These are phyloP conservation scores for Phaeosphaeriaceae sp. DNA, from an alignment of 2,329 filamentous ascomycete genomes.

Conservation along the genomic window DNA sequence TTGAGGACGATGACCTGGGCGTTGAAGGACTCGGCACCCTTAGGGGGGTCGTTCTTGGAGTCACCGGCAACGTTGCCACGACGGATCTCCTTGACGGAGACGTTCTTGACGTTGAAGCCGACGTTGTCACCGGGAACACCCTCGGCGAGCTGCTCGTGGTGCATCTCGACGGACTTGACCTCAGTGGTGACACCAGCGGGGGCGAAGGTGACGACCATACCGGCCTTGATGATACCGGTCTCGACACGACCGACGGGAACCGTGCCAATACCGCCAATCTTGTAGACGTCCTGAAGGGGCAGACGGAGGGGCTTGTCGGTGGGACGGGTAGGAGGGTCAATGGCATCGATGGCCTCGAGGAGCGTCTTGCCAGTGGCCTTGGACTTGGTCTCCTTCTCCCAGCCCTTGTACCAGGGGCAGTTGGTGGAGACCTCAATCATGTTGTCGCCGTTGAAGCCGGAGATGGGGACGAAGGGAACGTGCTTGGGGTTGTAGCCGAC, in stretches of 20 bases:
- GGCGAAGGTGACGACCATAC: slow-evolving; percentile 97
- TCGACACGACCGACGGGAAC: slow-evolving; percentile 99
- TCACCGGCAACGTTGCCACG: slow-evolving; percentile 99
- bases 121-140: slow-evolving; percentile 99
- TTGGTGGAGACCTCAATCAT: slow-evolving; percentile 91
- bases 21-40: slow-evolving; percentile 91
- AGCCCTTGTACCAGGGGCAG: slow-evolving; percentile 99
- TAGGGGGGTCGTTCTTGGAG: slow-evolving; percentile 99
- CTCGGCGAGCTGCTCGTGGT: slow-evolving; percentile 97
- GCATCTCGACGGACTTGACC: slow-evolving; percentile 99
- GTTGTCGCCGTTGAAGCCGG: slow-evolving; percentile 99
- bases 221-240: slow-evolving; percentile 89
- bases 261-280: slow-evolving; percentile 99
- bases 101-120: slow-evolving; percentile 99
- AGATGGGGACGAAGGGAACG: slow-evolving; percentile 99
- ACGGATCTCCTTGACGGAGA: slow-evolving; percentile 99
- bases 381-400: slow-evolving; percentile 97
- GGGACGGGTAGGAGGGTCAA: slow-evolving; percentile 91
- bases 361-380: slow-evolving; percentile 96
- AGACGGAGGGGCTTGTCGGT: slow-evolving; percentile 99
- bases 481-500: slow-evolving; percentile 99
- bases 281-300: slow-evolving; percentile 99
- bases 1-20: slow-evolving; percentile 99
- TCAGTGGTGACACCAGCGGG: slow-evolving; percentile 99
- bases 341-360: slow-evolving; percentile 97